Evolutionary conservation across 495 filamentous ascomycete genomes (phyloP), one percentile per base, ranked within the genome.

Genomic region (Penicillium soppii): DNA sequence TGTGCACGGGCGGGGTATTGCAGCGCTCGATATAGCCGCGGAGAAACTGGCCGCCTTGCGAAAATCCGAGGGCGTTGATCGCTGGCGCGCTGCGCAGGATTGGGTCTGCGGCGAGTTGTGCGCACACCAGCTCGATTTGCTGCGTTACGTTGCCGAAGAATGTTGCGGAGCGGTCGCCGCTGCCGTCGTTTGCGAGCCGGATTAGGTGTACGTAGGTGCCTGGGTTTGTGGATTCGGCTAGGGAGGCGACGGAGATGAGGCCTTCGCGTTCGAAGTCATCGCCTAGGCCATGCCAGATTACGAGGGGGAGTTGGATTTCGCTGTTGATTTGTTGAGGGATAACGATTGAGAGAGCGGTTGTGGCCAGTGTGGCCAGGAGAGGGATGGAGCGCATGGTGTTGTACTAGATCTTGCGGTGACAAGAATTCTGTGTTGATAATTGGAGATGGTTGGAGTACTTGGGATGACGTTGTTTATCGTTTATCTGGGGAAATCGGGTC

Each of bases 1-100:
- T 94, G 35, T 81, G 79, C 17, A 97, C 82, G 2, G 84, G 89
- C 2, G 91, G 89, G 38, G 65, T 68, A 68, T 94, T 95, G 78
- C 94, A 98, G 10, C 90, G 82, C 76, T 98, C 86, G 60, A 95
- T 78, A 70, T 92, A 92, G n/a, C 78, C 94, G 52, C 94, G 88
- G 10, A 98, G 82, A 74, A 98, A 97, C 62, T 96, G 91, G 26
- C 94, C 95, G 55, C 94, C 94, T 67, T 98, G 94, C 21, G 87
- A 92, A 76, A 97, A 97, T 5, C 94, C 94, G 16, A 98, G 67
- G 2, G 90, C 95, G 68, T 97, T 92, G 68, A 96, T 79, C 52
- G 87, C 89, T 0, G 86, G 83, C 5, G 89, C 88, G 12, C 84
- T 85, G 36, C 85, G 85, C 15, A 96, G 82, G 68, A 91, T 88